phyloP scores from a whole-genome alignment of 768 basidiomycete species.

The Tulasnella sp. region DNA sequence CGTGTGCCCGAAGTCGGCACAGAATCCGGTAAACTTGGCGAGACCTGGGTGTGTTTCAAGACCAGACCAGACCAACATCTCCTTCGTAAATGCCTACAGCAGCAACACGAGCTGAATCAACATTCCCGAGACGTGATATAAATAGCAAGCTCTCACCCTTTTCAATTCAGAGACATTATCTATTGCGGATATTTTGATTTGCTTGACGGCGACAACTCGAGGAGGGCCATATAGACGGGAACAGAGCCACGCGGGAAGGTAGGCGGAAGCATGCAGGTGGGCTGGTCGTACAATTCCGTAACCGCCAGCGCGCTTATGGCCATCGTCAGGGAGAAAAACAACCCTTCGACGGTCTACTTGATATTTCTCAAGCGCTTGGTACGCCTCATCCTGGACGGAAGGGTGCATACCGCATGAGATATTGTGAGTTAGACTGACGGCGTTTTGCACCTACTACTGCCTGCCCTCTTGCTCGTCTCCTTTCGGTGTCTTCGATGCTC shows the following conservation, averaged over 20 bases:
- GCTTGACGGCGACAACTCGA: neutral
- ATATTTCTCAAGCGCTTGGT: neutral
- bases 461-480: neutral
- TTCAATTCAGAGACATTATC: neutral
- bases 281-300: neutral
- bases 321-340: neutral
- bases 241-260: neutral
- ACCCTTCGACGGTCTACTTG: neutral
- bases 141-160: neutral
- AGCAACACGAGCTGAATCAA: neutral
- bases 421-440: neutral
- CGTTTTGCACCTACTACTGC: neutral
- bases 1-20: neutral
- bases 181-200: neutral
- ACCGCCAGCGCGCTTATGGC: neutral
- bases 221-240: neutral
- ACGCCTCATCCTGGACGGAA: neutral
- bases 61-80: neutral
- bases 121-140: neutral
- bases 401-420: neutral
- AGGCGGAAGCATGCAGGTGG: neutral
- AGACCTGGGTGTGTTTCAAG: neutral
- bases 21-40: neutral
- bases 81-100: neutral
- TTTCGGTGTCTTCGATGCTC: neutral